phyloP scores from a whole-genome alignment of 305 asterid species.

The Lippia alba region DNA sequence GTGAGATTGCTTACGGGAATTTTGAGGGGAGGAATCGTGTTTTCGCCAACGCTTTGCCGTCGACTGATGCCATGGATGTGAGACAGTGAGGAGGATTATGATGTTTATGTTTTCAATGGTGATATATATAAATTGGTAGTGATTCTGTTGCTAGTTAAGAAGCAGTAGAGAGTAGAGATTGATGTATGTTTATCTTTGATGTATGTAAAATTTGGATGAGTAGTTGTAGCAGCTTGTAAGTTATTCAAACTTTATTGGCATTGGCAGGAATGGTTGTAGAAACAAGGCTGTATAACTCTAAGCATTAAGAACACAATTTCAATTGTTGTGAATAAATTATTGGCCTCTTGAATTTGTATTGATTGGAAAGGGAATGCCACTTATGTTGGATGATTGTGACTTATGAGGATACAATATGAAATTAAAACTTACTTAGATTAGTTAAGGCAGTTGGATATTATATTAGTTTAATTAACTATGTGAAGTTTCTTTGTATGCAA shows the following conservation, averaged over 20 bases:
- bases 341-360: not conserved
- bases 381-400: no score
- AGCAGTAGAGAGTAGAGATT: constrained; percentile 15
- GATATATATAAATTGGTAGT: no score
- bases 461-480: no score
- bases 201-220: constrained; percentile 28
- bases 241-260: constrained; percentile 12
- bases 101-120: not conserved
- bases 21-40: not conserved
- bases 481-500: no score
- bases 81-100: no score
- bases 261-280: not conserved
- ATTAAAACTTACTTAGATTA: no score
- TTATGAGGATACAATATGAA: no score
- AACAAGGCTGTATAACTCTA: constrained; percentile 25
- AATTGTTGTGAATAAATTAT: not conserved
- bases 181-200: constrained; percentile 12
- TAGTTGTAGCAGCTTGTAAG: constrained; percentile 22
- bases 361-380: not conserved
- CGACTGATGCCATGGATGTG: not conserved
- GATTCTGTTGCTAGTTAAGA: not conserved
- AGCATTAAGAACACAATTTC: constrained; percentile 23
- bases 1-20: constrained; percentile 7
- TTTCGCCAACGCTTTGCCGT: not conserved
- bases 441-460: no score